Evolutionary conservation across 2,329 filamentous ascomycete species (phyloP), one percentile per base, ranked within the genome.

Genomic region (Trichocomaceae sp.): DNA sequence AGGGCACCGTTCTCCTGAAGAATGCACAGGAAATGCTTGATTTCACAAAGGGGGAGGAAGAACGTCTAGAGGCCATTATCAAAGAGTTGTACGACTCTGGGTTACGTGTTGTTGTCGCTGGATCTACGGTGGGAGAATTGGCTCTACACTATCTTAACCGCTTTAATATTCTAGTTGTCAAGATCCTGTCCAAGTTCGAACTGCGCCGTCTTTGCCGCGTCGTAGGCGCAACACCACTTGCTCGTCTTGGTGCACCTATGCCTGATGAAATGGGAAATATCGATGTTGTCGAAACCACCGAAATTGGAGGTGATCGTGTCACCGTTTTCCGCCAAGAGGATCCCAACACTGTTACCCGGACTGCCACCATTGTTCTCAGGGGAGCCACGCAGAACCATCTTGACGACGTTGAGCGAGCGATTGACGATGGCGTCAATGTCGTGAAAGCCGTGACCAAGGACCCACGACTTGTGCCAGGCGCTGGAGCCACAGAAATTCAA

Each of bases 11-110:
- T 45, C 81, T 99, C 51, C 76, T 99, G 65, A 90, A 99, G 76
- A 99, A 96, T 70, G 92, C 92, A 57, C 88, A 97, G 79, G 93
- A 99, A 77, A 97, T 99, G 89, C 82, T 97, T 70, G 87, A 97
- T 70, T 99, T 97, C 76, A 96, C 90, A 66, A 96, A 91, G 78
- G 95, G 93, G 59, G 93, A 99, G 77, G 93, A 99, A 77, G 76
- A 79, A 54, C 92, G 96, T 71, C 84, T 99, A 49, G 93, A 99
- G 77, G 80, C 85, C 46, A 80, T 86, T 50, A 88, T 99, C 78
- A 97, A 97, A 80, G 91, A 96, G 74, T 83, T 99, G 20, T 85
- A 96, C 72, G 93, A 99, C 70, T 92, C 90, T 33, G 93, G 93
- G 45, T 75, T 99, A 60, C 84, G 93, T 55, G 95, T 99, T 17